Evolutionary conservation across 345 rosid species (phyloP).

Genomic region (Citropsis articulata): DNA sequence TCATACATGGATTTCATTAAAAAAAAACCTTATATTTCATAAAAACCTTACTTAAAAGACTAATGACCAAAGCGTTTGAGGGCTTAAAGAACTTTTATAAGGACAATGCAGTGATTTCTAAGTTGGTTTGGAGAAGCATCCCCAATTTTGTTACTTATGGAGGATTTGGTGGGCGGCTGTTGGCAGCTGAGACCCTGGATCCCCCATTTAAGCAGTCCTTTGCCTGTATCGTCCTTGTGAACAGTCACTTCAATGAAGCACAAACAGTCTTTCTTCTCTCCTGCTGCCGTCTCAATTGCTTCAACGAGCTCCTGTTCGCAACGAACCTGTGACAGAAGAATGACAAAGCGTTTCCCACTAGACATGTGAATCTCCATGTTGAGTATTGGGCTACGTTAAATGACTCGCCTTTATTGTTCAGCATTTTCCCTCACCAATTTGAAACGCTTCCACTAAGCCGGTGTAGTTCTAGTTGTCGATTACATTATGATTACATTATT

Average conservation of each 20-base stretch:
- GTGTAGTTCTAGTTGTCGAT: constrained; percentile 39
- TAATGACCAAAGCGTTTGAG: not conserved
- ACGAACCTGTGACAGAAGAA: constrained; percentile 23
- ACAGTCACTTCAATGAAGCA: constrained; percentile 21
- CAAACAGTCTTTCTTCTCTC: constrained; percentile 37
- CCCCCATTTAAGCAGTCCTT: constrained; percentile 56
- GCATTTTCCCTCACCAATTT: constrained; percentile 38
- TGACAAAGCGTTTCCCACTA: not conserved
- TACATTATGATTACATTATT: constrained; percentile 30
- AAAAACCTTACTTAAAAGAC: not conserved
- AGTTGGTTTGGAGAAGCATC: not conserved
- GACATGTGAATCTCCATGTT: not conserved
- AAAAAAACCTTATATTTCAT: not conserved
- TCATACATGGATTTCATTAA: too few species aligned
- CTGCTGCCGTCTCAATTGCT: constrained; percentile 40
- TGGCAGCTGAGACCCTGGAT: constrained; percentile 53
- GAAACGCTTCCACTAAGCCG: constrained; percentile 33
- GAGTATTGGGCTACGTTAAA: not conserved
- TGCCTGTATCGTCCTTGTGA: constrained; percentile 61
- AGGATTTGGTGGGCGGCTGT: constrained; percentile 50
- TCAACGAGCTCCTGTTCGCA: constrained; percentile 35
- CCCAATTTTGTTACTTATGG: constrained; percentile 17
- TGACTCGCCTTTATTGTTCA: constrained; percentile 35
- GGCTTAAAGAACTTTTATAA: not conserved
- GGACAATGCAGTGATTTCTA: not conserved